phyloP scores from a whole-genome alignment of 768 basidiomycete species.

The Lactarius akahatsu region DNA sequence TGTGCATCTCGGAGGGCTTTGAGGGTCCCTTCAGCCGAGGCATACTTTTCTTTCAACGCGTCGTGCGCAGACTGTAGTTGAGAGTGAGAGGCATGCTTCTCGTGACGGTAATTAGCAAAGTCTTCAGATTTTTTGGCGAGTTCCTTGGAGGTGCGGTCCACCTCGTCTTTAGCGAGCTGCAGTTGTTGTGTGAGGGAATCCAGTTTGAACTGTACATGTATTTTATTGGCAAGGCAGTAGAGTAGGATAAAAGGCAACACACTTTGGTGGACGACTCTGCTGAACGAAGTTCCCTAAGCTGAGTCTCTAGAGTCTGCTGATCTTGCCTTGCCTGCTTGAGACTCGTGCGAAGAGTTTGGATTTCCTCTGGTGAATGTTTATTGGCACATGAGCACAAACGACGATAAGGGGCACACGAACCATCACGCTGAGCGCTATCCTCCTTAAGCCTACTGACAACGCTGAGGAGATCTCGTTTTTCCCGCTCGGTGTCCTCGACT shows the following conservation, averaged over 20 bases:
- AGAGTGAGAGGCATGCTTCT: conserved; percentile 75
- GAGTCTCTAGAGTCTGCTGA: conserved; percentile 62
- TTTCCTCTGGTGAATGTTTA: conserved; percentile 52
- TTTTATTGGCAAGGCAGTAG: conserved; percentile 14
- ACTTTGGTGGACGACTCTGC: conserved; percentile 77
- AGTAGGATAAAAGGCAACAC: conserved; percentile 20
- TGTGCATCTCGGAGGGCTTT: conserved; percentile 74
- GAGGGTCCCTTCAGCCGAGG: conserved; percentile 64
- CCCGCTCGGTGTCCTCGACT: conserved; percentile 76
- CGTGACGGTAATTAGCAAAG: conserved; percentile 77
- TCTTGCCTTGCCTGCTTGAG: conserved; percentile 78
- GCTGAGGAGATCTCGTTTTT: conserved; percentile 85
- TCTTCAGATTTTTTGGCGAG: conserved; percentile 74
- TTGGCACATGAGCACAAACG: neutral
- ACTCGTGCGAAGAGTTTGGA: conserved; percentile 62
- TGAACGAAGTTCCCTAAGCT: conserved; percentile 71
- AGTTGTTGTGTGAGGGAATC: conserved; percentile 83
- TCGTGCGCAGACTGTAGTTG: conserved; percentile 79
- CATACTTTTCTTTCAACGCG: conserved; percentile 62
- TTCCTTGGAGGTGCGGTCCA: conserved; percentile 66
- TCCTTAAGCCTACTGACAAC: conserved; percentile 83
- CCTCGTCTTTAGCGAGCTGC: conserved; percentile 71
- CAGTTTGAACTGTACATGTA: conserved; percentile 67
- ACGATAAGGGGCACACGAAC: conserved; percentile 42
- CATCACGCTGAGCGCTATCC: conserved; percentile 70